Base-by-base conservation (phyloP, 371 early-diverging fungal species). In the Lichtheimia corymbifera region DNA sequence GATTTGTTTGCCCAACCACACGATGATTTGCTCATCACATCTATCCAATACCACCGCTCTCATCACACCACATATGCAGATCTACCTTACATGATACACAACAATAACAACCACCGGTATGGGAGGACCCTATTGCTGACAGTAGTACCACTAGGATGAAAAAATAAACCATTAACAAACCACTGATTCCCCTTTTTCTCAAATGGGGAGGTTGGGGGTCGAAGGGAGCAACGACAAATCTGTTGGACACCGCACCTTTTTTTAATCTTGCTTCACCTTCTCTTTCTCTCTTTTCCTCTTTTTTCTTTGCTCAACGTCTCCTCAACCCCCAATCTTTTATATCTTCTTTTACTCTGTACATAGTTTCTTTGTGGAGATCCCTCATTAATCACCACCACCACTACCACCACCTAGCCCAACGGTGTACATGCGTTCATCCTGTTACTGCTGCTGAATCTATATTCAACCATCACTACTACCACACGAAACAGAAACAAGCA, bases 101-200 rank as follows among this genome's bases (percentile, higher is more conserved):
- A 35, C 35, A 35, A 35, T 35, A 35, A 35, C 35, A 35, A 9
- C 35, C 35, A 35, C 35, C 35, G 9, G 35, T 35, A 35, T 35
- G 35, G 11, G 35, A 35, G 35, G 35, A 35, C 35, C 35, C 35
- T 35, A 35, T 11, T 35, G 35, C 35, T 35, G 35, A 35, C 11
- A 35, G 35, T 35, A 35, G 35, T 35, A 35, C 35, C 35, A 35
- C 35, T 35, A 35, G 35, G 35, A 35, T 35, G 35, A 35, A 35
- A 35, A 35, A 35, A 35, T 35, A 35, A 35, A 35, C 35, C 35
- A 35, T 35, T 9, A 35, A 9, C 35, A 35, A 35, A 35, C 5
- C 47, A n/a, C 47, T 47, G 18, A 18, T 47, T 22, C 53, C 28
- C 53, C 53, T 52, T 52, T 83, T 52, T 22, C 20, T 41, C 55